These are phyloP conservation scores for Saccharomyces hybrid DNA, from an alignment of 1,139 yeast genomes.

Conservation along the genomic window DNA sequence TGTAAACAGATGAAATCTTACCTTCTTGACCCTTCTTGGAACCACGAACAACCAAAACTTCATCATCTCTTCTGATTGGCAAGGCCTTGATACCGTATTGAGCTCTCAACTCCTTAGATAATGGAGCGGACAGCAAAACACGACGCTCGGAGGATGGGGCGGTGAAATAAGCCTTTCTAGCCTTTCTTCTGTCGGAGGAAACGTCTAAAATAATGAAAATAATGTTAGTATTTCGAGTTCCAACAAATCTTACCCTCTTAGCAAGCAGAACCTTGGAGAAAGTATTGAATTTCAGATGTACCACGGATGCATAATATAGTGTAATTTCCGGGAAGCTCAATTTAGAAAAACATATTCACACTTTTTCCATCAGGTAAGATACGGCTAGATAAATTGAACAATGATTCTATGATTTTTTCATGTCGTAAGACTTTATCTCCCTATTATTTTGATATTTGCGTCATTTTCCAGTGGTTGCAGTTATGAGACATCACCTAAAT, in stretches of 20 bases:
- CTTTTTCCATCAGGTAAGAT: too few relatives aligned
- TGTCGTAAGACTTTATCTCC: too few relatives aligned
- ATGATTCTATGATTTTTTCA: too few relatives aligned
- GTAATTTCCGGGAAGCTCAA: too few relatives aligned
- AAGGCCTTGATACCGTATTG: slow-evolving; percentile 93
- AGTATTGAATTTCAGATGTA: not conserved
- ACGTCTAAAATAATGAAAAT: slow-evolving; percentile 39
- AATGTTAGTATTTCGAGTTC: not conserved
- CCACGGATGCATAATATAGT: not conserved
- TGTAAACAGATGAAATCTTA: slow-evolving; percentile 95
- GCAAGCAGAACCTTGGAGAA: not conserved
- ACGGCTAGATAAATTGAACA: too few relatives aligned
- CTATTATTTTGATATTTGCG: too few relatives aligned
- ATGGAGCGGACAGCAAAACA: slow-evolving; percentile 94
- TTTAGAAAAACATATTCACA: too few relatives aligned
- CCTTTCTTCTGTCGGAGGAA: slow-evolving; percentile 98
- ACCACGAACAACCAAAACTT: slow-evolving; percentile 94
- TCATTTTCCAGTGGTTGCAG: too few relatives aligned
- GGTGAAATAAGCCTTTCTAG: slow-evolving; percentile 99
- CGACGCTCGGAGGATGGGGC: slow-evolving; percentile 98
- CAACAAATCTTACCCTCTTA: not conserved
- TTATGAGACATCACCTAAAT: too few relatives aligned
- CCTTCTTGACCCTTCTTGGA: slow-evolving; percentile 99
- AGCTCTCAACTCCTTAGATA: slow-evolving; percentile 97
- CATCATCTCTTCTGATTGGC: slow-evolving; percentile 98